Evolutionary conservation across 495 filamentous ascomycete species (phyloP), one percentile per base, ranked within the genome.

Genomic region (Penicillium bialowiezense): DNA sequence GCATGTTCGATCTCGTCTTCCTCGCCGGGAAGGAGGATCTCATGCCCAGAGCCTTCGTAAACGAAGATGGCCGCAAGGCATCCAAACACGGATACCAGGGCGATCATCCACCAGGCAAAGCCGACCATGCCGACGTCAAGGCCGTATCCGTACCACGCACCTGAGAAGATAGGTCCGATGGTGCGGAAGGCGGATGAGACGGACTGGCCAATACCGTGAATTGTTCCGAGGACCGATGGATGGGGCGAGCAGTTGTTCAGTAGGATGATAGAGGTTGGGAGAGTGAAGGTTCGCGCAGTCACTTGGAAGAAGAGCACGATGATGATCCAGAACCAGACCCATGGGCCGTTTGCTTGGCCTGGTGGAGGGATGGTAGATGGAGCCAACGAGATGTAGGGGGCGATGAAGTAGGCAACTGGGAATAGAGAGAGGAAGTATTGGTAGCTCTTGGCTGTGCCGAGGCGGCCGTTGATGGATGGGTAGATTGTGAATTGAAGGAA

Each of bases 171-270:
- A 3, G 90, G 90, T 0, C 88, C 90, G 17, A 92, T 65, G 3
- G 90, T 89, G 32, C 89, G 76, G 36, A 85, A 84, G 20, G 82
- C 79, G 29, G 79, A 84, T 29, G 78, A 84, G 7, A 86, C 85
- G 52, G 79, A 88, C 68, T 91, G 86, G 8, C 82, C 89, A 17
- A 92, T 77, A 5, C 90, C 90, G 67, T 95, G 90, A 26, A 93
- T 78, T 2, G 88, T 90, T 1, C 88, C 87, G 8, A 95, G 74
- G 5, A 92, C 88, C 21, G 78, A 83, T 0, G 89, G 89, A 57
- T 91, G 88, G 2, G 90, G 88, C 37, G 82, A 85, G 68, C 84
- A 87, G 62, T 95, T 93, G 56, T 92, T 93, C 24, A 92, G 74
- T 6, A 95, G 70, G 46, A 95, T 92, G 2, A 84, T 83, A 17